Evolutionary conservation across 1,284 basidiomycete species (phyloP).

Genomic region (Trametes sp.): DNA sequence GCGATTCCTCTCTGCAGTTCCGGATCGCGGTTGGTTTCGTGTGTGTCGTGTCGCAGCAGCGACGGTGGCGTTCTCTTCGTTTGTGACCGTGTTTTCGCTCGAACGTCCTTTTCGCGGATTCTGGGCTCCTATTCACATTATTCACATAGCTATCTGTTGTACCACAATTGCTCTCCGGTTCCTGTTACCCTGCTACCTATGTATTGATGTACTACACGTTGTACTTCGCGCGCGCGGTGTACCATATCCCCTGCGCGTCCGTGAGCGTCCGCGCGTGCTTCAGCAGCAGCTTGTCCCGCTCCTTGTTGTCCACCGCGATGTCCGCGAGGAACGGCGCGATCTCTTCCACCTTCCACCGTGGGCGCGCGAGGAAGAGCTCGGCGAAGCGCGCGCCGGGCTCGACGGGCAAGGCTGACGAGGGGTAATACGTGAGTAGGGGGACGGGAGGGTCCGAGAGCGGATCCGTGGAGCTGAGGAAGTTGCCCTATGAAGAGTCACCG

Average conservation of each 20-base stretch:
- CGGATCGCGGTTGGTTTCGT: not conserved
- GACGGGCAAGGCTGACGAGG: slow-evolving; percentile 72
- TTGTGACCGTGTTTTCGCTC: not conserved
- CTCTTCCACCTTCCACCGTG: slow-evolving; percentile 81
- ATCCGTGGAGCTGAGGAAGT: slow-evolving; percentile 62
- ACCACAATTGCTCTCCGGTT: not conserved
- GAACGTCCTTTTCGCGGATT: not conserved
- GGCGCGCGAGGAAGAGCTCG: slow-evolving; percentile 82
- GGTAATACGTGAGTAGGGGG: slow-evolving; percentile 67
- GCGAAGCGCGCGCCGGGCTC: slow-evolving; percentile 81
- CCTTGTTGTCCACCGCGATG: slow-evolving; percentile 83
- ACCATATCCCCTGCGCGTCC: slow-evolving; percentile 72
- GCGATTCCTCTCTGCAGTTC: not conserved
- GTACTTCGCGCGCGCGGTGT: slow-evolving; percentile 64
- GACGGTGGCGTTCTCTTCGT: not conserved
- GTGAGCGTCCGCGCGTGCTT: slow-evolving; percentile 86
- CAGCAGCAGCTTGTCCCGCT: slow-evolving; percentile 84
- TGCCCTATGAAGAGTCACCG: slow-evolving; percentile 60
- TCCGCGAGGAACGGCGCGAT: slow-evolving; percentile 84
- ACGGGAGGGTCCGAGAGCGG: slow-evolving; percentile 39
- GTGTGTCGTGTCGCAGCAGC: not conserved
- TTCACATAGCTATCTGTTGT: not conserved
- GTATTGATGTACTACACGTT: slow-evolving; percentile 12
- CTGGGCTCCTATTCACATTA: too few relatives aligned
- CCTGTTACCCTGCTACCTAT: not conserved